Base-by-base conservation (phyloP, 495 filamentous ascomycete genomes). In the Talaromyces borbonicus region DNA sequence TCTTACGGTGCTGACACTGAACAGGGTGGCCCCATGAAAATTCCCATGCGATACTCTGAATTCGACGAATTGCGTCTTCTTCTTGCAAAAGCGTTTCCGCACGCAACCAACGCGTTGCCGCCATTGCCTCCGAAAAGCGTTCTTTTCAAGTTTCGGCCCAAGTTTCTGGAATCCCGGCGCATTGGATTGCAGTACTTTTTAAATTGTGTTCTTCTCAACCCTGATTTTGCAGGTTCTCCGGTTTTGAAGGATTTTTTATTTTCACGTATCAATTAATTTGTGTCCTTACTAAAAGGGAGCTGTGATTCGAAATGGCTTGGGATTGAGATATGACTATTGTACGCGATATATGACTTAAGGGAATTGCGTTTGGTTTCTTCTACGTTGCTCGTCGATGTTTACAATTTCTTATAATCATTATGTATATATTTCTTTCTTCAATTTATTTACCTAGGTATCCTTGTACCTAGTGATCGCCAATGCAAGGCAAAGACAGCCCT, bases 181-280 rank as follows among this genome's bases (percentile, higher is more conserved):
- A 65, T 71, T 42, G 83, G 83, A 9, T 63, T 87, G 35, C 72
- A 73, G 27, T 84, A 87, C 56, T 87, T 86, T 49, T 63, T 87
- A 35, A 84, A 84, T 79, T 85, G 58, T 57, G 65, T 84, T 19
- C 64, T 85, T 18, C 56, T 85, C 5, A 85, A 85, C 55, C 81
- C 81, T 0, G 81, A 84, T 54, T 83, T 84, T 56, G 73, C 81
- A 31, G 76, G 75, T 32, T 78, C 77, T 14, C 78, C 80, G 6
- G 68, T 84, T 16, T 73, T 83, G n/a, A 83, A 83, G 53, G 79
- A 84, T 33, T 85, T 84, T 53, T 63, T 84, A n/a, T 77, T 84
- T 50, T 67, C 61, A 24, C 60, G 61, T 18, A 51, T 64, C 35
- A 67, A 56, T 39, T 63, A 56, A 53, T 26, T 14, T n/a, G n/a